Conservation (phyloP, 2,329 filamentous ascomycete species). For the Diaporthe vaccinii region DNA sequence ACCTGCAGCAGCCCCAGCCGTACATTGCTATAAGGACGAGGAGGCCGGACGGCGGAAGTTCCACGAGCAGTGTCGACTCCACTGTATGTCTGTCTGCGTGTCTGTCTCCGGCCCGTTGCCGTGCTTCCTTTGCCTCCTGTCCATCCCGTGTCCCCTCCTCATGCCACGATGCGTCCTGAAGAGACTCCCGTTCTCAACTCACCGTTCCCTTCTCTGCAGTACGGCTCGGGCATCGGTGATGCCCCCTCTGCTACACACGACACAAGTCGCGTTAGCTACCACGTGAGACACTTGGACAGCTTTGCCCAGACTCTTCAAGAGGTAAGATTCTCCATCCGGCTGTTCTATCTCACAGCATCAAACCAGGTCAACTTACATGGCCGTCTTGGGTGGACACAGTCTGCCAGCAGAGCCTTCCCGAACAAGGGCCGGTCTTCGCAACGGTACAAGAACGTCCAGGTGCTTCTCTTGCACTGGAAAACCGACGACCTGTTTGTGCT, state of each 20-base stretch:
- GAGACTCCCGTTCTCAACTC: constrained; percentile 40
- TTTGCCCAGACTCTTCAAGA: constrained; percentile 69
- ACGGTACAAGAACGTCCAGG: constrained; percentile 68
- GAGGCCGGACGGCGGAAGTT: constrained; percentile 59
- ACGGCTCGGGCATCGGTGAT: constrained; percentile 58
- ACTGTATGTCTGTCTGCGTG: constrained; percentile 56
- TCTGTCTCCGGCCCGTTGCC: constrained; percentile 11
- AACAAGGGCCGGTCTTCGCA: constrained; percentile 66
- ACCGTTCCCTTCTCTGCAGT: constrained; percentile 56
- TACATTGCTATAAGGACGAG: constrained; percentile 68
- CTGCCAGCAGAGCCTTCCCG: constrained; percentile 68
- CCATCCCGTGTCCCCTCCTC: background rate
- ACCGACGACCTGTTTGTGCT: constrained; percentile 71
- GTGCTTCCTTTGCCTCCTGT: background rate
- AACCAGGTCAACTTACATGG: constrained; percentile 6
- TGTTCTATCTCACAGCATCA: background rate
- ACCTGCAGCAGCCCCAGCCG: constrained; percentile 53
- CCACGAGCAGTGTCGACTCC: constrained; percentile 62
- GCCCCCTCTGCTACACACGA: constrained; percentile 65
- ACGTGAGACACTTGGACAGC: constrained; percentile 68
- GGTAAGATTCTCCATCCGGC: constrained; percentile 48
- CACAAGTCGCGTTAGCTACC: constrained; percentile 69
- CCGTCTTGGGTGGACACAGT: constrained; percentile 53
- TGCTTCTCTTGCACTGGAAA: constrained; percentile 69
- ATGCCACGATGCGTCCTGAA: constrained; percentile 30